A percentile compares a stretch with the other conserved stretches of the same genome.
Conservation (phyloP, 2,329 filamentous ascomycete genomes). For the Dactylella cylindrospora region DNA sequence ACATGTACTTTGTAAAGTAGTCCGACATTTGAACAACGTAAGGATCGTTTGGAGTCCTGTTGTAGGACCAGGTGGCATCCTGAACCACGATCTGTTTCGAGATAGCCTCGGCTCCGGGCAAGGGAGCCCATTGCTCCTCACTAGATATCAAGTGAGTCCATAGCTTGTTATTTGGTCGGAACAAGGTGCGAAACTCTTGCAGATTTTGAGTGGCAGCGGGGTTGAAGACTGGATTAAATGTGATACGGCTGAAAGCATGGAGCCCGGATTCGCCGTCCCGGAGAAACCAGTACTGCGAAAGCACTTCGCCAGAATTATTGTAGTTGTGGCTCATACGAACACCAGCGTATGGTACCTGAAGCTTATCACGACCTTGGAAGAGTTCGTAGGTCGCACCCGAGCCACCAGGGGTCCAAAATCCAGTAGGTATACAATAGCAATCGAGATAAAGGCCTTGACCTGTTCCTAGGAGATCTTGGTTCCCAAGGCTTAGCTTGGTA, state of each 20-base stretch:
- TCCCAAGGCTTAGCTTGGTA: conserved; percentile 55
- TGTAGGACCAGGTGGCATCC: conserved; percentile 65
- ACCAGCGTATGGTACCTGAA: conserved; percentile 60
- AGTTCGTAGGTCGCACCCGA: conserved; percentile 58
- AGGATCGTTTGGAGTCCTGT: conserved; percentile 58
- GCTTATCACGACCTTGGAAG: conserved; percentile 58
- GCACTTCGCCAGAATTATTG: conserved; percentile 60
- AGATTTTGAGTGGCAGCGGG: conserved; percentile 60
- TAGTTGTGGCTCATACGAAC: conserved; percentile 64
- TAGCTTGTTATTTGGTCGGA: conserved; percentile 61
- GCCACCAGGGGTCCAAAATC: conserved; percentile 62
- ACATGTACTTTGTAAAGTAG: conserved; percentile 68
- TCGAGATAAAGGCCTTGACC: conserved; percentile 64
- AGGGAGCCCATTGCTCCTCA: conserved; percentile 59
- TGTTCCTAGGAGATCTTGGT: conserved; percentile 59
- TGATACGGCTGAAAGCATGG: conserved; percentile 63
- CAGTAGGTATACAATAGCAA: conserved; percentile 64
- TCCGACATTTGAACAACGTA: conserved; percentile 62
- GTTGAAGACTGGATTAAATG: conserved; percentile 61
- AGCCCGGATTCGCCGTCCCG: conserved; percentile 64
- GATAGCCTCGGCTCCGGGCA: conserved; percentile 55
- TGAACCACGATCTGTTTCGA: conserved; percentile 59
- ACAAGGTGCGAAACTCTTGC: conserved; percentile 64
- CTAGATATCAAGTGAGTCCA: conserved; percentile 67
- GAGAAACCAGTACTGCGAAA: conserved; percentile 68